Evolutionary conservation across 495 filamentous ascomycete genomes (phyloP).

Genomic region (Umbilicaria muhlenbergii): DNA sequence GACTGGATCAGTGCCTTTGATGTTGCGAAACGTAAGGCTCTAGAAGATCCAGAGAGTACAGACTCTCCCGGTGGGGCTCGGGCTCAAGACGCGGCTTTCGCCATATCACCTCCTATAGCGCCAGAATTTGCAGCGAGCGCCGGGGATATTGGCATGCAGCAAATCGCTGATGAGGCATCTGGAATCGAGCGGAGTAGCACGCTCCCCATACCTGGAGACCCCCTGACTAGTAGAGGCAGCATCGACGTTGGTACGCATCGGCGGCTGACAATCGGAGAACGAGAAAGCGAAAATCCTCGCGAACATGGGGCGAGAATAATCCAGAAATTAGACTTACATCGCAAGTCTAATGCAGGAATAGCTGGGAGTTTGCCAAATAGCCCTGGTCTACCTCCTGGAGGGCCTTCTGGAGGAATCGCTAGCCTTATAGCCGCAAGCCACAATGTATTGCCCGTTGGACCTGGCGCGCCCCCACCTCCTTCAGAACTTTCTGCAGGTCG

Average conservation of each 20-base stretch:
- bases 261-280: constrained; percentile 31
- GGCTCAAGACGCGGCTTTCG: constrained; percentile 68
- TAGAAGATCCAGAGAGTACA: constrained; percentile 58
- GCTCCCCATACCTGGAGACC: constrained; percentile 52
- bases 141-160: constrained; percentile 47
- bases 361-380: constrained; percentile 22
- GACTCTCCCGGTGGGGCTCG: constrained; percentile 39
- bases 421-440: constrained; percentile 79
- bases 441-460: constrained; percentile 48
- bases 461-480: constrained; percentile 17
- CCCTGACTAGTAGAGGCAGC: constrained; percentile 41
- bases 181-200: constrained; percentile 43
- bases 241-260: constrained; percentile 47
- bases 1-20: constrained; percentile 92
- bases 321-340: constrained; percentile 80
- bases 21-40: constrained; percentile 75
- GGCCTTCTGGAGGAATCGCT: constrained; percentile 47
- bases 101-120: constrained; percentile 75
- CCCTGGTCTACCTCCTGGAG: constrained; percentile 6
- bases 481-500: constrained; percentile 16
- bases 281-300: constrained; percentile 46
- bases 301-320: constrained; percentile 80
- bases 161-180: constrained; percentile 37
- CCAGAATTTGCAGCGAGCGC: constrained; percentile 75
- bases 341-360: constrained; percentile 46